Evolutionary conservation across 768 basidiomycete genomes (phyloP).

Genomic region (Trametes cubensis): DNA sequence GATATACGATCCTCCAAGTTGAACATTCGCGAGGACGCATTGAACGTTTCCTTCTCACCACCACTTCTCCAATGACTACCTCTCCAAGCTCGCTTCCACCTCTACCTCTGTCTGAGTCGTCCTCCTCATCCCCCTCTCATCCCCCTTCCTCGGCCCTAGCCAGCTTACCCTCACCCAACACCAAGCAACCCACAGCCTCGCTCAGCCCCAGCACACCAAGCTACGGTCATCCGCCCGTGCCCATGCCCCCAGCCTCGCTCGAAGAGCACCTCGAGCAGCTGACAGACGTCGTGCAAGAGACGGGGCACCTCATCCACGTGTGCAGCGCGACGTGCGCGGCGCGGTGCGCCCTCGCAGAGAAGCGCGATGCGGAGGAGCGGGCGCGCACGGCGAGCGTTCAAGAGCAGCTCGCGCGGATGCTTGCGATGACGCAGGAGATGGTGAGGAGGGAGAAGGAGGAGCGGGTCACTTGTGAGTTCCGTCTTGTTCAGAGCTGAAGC

Average conservation of each 20-base stretch:
- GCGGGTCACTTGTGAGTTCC: conserved; percentile 6
- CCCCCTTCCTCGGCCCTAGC: no score
- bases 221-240: no score
- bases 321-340: conserved; percentile 7
- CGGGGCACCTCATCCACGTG: conserved; percentile 4
- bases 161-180: no score
- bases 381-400: conserved; percentile 6
- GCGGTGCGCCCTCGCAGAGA: background rate
- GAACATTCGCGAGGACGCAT: no score
- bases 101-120: no score
- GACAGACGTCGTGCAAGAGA: conserved; percentile 9
- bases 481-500: background rate
- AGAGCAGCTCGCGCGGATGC: conserved; percentile 15
- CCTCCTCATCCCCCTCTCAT: no score
- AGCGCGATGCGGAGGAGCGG: conserved; percentile 1
- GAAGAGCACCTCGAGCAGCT: conserved; percentile 18
- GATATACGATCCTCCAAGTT: no score
- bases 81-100: no score
- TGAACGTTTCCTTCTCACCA: no score
- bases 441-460: conserved; percentile 4
- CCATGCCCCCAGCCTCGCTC: conserved; percentile 2
- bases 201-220: background rate
- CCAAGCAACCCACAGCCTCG: no score
- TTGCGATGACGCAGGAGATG: conserved; percentile 7
- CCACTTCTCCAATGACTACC: no score